These are phyloP conservation scores for Suillus subalutaceus DNA, from an alignment of 768 basidiomycete genomes.

Conservation along the genomic window DNA sequence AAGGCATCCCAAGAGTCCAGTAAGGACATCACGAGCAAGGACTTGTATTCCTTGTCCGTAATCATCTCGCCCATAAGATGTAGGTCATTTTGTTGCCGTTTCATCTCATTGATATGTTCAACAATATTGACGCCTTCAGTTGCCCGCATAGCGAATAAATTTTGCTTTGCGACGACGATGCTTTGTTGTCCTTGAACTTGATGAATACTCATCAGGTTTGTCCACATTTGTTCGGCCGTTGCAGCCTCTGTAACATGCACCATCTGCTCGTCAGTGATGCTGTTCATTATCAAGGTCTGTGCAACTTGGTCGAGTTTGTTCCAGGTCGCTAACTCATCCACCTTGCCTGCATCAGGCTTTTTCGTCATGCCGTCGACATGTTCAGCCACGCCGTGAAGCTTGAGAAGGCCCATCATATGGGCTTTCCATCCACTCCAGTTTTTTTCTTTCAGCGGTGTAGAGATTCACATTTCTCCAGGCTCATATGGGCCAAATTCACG, in stretches of 20 bases:
- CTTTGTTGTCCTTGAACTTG: conserved; percentile 9
- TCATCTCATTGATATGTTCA: conserved; percentile 2
- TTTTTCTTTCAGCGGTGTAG: no score
- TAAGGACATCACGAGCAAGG: conserved; percentile 6
- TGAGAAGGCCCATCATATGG: not conserved
- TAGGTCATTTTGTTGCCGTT: not conserved
- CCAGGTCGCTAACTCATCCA: no score
- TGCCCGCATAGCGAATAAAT: not conserved
- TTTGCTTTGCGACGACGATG: not conserved
- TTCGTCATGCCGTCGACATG: not conserved
- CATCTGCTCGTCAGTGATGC: conserved; percentile 6
- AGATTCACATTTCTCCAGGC: no score
- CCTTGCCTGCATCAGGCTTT: no score
- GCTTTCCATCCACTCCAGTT: not conserved
- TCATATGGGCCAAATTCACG: no score
- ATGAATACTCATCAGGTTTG: conserved; percentile 2
- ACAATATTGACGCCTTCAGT: not conserved
- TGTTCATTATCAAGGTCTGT: no score
- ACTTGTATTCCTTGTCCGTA: not conserved
- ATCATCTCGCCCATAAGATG: not conserved
- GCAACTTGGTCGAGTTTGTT: no score
- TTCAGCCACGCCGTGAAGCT: not conserved
- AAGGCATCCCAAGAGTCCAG: conserved; percentile 3
- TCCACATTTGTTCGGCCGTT: conserved; percentile 1
- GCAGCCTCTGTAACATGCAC: not conserved